These are phyloP conservation scores for Rhizopogon rudus DNA, from an alignment of 768 basidiomycete species.

Conservation along the genomic window DNA sequence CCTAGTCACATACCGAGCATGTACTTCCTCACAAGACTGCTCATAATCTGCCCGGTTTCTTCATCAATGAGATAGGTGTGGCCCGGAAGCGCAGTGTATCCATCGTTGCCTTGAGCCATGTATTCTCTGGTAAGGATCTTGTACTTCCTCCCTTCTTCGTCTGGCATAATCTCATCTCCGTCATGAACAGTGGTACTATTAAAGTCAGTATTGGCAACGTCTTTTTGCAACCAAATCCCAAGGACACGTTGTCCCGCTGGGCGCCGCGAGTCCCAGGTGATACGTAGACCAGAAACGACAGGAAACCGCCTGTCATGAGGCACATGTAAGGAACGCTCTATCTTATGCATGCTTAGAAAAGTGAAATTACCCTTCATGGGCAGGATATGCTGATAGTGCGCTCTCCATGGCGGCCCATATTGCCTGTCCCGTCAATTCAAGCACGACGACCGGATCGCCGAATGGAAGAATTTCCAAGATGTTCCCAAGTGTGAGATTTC, in stretches of 20 bases:
- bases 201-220: constrained; percentile 16
- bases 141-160: constrained; percentile 55
- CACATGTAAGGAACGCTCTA: background rate
- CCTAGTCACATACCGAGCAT: constrained; percentile 54
- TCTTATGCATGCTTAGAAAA: background rate
- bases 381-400: constrained; percentile 73
- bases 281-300: constrained; percentile 78
- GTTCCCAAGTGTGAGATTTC: constrained; percentile 76
- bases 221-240: constrained; percentile 59
- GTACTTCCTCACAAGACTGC: constrained; percentile 76
- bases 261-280: constrained; percentile 81
- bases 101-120: constrained; percentile 82
- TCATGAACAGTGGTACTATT: constrained; percentile 26
- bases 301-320: constrained; percentile 69
- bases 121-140: constrained; percentile 82
- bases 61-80: constrained; percentile 73
- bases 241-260: constrained; percentile 68
- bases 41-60: constrained; percentile 78
- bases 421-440: constrained; percentile 72
- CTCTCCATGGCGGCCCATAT: constrained; percentile 80
- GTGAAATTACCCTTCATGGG: constrained; percentile 72
- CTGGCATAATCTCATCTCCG: constrained; percentile 49
- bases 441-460: constrained; percentile 76
- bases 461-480: constrained; percentile 88
- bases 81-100: constrained; percentile 64